Conservation (phyloP, 495 filamentous ascomycete genomes). For the Podospora bellae-mahoneyi region DNA sequence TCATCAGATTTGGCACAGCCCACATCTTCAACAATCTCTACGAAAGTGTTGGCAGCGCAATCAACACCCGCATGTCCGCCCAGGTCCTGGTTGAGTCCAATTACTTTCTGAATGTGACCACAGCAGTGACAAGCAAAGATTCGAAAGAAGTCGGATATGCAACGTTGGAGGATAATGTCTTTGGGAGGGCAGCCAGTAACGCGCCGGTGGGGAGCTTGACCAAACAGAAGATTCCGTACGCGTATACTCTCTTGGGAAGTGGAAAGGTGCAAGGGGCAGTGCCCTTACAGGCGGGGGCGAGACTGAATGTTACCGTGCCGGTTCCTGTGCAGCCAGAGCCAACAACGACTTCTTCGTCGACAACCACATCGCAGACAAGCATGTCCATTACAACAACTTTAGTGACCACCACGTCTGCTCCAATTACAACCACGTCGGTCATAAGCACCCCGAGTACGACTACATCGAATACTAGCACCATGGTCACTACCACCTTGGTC, state of each 20-base stretch:
- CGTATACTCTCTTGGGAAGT: background rate
- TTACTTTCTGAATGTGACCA: background rate
- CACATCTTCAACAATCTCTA: background rate
- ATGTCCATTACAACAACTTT: too few relatives aligned
- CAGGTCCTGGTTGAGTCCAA: background rate
- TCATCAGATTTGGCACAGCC: background rate
- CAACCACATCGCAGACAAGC: too few relatives aligned
- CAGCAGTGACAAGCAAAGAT: background rate
- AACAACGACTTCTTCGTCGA: too few relatives aligned
- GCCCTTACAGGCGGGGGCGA: background rate
- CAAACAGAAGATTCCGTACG: background rate
- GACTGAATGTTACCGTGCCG: background rate
- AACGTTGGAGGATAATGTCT: background rate
- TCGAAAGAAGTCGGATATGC: background rate
- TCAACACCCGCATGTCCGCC: background rate
- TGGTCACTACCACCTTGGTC: too few relatives aligned
- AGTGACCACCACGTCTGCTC: too few relatives aligned
- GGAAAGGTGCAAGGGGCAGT: background rate
- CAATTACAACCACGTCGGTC: too few relatives aligned
- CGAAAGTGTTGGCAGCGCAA: background rate
- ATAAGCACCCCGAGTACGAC: too few relatives aligned
- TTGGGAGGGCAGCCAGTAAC: background rate
- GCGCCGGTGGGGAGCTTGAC: background rate
- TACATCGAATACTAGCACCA: too few relatives aligned
- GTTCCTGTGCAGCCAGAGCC: too few relatives aligned